Evolutionary conservation across 202 grass and related monocot genomes (phyloP), one percentile per base, ranked within the genome.

Genomic region (Panicum virgatum): DNA sequence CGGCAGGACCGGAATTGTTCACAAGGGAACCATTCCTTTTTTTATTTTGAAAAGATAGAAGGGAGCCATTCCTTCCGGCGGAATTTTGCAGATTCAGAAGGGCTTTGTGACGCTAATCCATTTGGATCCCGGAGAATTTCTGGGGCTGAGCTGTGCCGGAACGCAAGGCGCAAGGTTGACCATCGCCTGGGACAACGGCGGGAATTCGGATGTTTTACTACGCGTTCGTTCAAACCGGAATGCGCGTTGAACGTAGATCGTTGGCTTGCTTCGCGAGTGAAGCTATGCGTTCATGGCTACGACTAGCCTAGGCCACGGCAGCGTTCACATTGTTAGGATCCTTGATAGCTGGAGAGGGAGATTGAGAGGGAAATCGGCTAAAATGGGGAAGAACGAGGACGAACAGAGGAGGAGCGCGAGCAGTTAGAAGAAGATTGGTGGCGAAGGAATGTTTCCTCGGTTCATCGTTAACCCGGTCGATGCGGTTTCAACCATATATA

Each of bases 271-370:
- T 72, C 19, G 47, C 12, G 22, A 25, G 18, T 22, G 19, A 80
- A 69, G 62, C 56, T 22, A 68, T 19, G 47, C 15, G 13, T 11
- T 20, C n/a, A 53, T 13, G 25, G 11, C 57, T 27, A 60, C 25
- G 44, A n/a, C n/a, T n/a, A 36, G 29, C 29, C 60, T 46, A 29
- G 32, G 23, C 29, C 22, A 29, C 37, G 43, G 53, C 23, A 54
- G 37, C 47, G 23, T 80, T 88, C 52, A 72, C 61, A 68, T 59
- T n/a, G n/a, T n/a, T n/a, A n/a, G n/a, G n/a, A n/a, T n/a, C n/a
- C n/a, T n/a, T n/a, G n/a, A n/a, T n/a, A n/a, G n/a, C n/a, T n/a
- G n/a, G n/a, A n/a, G n/a, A n/a, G n/a, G n/a, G n/a, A n/a, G n/a
- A n/a, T n/a, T n/a, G n/a, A n/a, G n/a, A n/a, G n/a, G n/a, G n/a